A percentile compares a stretch with the other conserved stretches of the same genome.
These are phyloP conservation scores for Talaromyces sp. DNA, from an alignment of 2,329 filamentous ascomycete species.

Conservation along the genomic window DNA sequence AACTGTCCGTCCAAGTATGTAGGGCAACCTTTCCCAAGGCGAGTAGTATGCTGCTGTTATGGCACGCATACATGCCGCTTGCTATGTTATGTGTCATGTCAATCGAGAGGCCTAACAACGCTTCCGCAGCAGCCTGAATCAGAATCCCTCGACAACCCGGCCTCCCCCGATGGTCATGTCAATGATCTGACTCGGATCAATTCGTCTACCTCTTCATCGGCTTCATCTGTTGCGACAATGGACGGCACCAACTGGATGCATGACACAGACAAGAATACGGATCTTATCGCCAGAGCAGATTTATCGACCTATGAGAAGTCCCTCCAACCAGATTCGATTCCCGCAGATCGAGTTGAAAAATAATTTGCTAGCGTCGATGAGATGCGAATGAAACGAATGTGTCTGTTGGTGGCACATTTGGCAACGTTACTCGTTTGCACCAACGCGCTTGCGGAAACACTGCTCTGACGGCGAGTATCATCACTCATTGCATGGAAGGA, in stretches of 20 bases:
- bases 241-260: neutral
- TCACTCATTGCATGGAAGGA: neutral
- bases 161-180: neutral
- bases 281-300: neutral
- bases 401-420: neutral
- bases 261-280: neutral
- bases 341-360: neutral
- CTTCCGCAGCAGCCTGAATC: slow-evolving; percentile 14
- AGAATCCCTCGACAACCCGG: slow-evolving; percentile 11
- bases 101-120: neutral
- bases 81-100: neutral
- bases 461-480: neutral
- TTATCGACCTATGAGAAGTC: neutral
- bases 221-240: slow-evolving; percentile 8
- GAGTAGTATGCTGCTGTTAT: neutral
- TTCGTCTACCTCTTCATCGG: slow-evolving; percentile 8
- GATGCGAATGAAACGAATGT: neutral
- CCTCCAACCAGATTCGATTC: neutral
- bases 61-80: neutral
- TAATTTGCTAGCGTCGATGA: neutral
- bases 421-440: neutral
- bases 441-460: neutral
- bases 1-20: slow-evolving; percentile 11
- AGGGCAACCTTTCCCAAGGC: neutral
- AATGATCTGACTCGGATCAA: slow-evolving; percentile 9